These are phyloP conservation scores for Immersiella caudata DNA, from an alignment of 495 filamentous ascomycete species.

Conservation along the genomic window DNA sequence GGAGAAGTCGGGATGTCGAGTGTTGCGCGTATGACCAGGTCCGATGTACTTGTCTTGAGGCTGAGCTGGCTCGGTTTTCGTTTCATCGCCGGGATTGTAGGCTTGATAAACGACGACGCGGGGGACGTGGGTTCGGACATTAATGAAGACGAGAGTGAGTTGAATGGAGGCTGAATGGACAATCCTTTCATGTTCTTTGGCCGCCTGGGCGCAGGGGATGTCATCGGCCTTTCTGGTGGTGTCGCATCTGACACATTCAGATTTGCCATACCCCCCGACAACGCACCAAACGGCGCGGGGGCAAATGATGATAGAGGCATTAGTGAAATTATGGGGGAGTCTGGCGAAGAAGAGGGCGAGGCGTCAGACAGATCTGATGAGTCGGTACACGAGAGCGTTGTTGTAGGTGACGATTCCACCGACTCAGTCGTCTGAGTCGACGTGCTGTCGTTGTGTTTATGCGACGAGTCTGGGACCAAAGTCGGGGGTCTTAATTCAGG, in stretches of 20 bases:
- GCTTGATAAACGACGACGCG: conserved; percentile 66
- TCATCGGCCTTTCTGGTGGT: conserved; percentile 54
- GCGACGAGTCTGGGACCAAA: conserved; percentile 44
- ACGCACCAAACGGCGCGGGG: conserved; percentile 47
- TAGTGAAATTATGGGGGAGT: conserved; percentile 74
- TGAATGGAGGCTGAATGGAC: conserved; percentile 77
- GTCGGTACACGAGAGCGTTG: conserved; percentile 90
- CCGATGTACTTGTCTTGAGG: conserved; percentile 59
- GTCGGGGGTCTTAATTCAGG: conserved; percentile 40
- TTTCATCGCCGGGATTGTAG: conserved; percentile 64
- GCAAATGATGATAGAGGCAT: conserved; percentile 61
- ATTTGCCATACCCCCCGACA: conserved; percentile 46
- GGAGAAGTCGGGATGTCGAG: conserved; percentile 51
- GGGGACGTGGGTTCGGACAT: conserved; percentile 81
- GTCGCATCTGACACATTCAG: conserved; percentile 45
- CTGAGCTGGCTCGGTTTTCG: conserved; percentile 80
- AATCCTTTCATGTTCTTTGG: conserved; percentile 91
- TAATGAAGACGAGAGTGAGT: conserved; percentile 44
- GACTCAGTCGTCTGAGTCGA: conserved; percentile 84
- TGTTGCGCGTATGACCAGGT: conserved; percentile 45
- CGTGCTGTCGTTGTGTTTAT: conserved; percentile 66
- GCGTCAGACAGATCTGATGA: conserved; percentile 86
- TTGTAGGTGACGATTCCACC: conserved; percentile 92
- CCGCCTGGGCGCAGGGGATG: conserved; percentile 73
- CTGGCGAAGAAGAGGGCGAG: conserved; percentile 87